Base-by-base conservation (phyloP, 495 filamentous ascomycete species). In the Aspergillus sclerotiicarbonarius region DNA sequence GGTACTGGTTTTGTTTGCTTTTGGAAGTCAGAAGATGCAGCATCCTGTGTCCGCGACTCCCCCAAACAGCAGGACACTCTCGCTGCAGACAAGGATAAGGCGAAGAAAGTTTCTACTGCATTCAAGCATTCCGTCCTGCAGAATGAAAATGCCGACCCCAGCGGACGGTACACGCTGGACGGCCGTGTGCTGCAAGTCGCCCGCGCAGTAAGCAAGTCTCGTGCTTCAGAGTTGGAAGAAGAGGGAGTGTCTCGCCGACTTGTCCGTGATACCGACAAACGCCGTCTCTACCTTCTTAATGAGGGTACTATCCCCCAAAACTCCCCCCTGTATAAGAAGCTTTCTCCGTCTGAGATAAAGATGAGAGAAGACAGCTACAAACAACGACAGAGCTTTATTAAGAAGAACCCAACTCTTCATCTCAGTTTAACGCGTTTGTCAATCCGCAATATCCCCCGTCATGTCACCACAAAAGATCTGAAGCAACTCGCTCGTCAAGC, bases 1-100 rank as follows among this genome's bases (percentile, higher is more conserved):
- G 94, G 94, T 29, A 97, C 94, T 4, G 94, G 89, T 3, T 99
- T 99, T 66, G 92, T 96, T 16, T 94, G 90, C 71, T 98, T 98
- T 79, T 88, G 85, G 76, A 86, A 90, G 54, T 69, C 73, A 46
- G 84, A 87, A 16, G 89, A 96, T 69, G 87, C 83, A 31, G 77
- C 82, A 50, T 67, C 78, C 20, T 98, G 95, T 71, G 70, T 96
- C 44, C 82, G 83, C 51, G 79, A 78, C 20, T 89, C 90, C 3
- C 94, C 94, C 3, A 81, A 78, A 19, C 70, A 75, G 18, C 70
- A 73, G 16, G 72, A 82, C 8, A 59, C 72, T 8, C 55, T 68
- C 31, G 57, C 67, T 48, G 56, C 66, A 50, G 63, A 70, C 55
- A 78, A 69, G 44, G 73, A 75, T 19, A 71, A 71, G 56, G 59